Evolutionary conservation across 1,139 yeast genomes (phyloP), one percentile per base, ranked within the genome.

Genomic region (Suhomyces kunorum): DNA sequence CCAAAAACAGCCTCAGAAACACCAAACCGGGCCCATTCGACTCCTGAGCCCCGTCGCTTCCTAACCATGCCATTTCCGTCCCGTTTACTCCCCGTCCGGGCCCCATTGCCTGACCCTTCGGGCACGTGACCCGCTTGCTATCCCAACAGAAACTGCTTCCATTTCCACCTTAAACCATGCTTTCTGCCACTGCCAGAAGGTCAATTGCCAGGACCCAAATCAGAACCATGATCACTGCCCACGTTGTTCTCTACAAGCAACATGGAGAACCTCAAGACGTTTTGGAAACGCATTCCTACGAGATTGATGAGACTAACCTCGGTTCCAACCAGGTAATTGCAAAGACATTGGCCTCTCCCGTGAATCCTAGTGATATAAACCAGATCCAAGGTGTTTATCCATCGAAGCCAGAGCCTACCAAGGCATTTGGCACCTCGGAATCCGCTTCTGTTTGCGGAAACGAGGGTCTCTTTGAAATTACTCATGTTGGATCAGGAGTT

Each of bases 301-400:
- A 74, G 35, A 68, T 82, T 37, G 75, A 71, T 39, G 78, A 76
- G 37, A 66, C 66, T 28, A 63, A 67, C 25, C 58, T 71, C 18
- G 61, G 61, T 18, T 59, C 66, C 32, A 59, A 71, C 42, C 68
- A 80, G 34, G 75, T 83, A 15, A 62, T 83, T 26, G 73, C 83
- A 30, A 74, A 76, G 56, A 69, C 85, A 7, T 66, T 92, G 44
- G 98, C 95, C 0, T 81, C 94, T 39, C 98, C 99, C 2, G 77
- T 94, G 49, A 90, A 90, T 56, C 98, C 98, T 0, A 85, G 96
- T 0, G 98, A 90, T 57, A 74, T 88, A 59, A 87, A 87, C 56
- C 97, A 89, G 63, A 71, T 90, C 48, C 89, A 86, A 58, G 97
- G 97, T n/a, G 94, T 87, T 0, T 90, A 90, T 53, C 96, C 96